Evolutionary conservation across 495 filamentous ascomycete genomes (phyloP), one percentile per base, ranked within the genome.

Genomic region (Penicillium pulvis): DNA sequence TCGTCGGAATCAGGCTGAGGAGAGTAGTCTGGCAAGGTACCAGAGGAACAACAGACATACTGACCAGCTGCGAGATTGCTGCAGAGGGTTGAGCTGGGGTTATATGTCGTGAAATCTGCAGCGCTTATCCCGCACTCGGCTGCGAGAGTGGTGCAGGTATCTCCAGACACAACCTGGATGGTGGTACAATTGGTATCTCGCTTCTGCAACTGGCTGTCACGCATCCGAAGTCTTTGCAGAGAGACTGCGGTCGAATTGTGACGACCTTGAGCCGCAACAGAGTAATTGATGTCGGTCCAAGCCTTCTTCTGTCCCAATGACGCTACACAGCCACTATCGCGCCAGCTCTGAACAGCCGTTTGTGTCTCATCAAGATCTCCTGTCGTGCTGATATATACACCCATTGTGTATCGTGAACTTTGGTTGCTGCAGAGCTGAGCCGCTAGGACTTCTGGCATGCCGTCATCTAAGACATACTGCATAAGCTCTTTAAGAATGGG

Each of bases 151-250:
- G n/a, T n/a, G n/a, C n/a, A n/a, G n/a, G n/a, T n/a, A n/a, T n/a
- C n/a, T 2, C 26, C 26, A n/a, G 2, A 31, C 3, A 50, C 17
- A 50, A 19, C 47, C 17, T 50, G 30, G 26, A n/a, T 33, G 5
- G 47, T 50, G 24, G 47, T 31, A 19, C 47, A 50, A 9, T 50
- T 10, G 19, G 30, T n/a, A n/a, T n/a, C n/a, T n/a, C n/a, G n/a
- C n/a, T n/a, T n/a, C n/a, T n/a, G n/a, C n/a, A n/a, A n/a, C n/a
- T n/a, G n/a, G n/a, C n/a, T 5, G 30, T 50, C 30, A 33, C 47
- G n/a, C 4, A 6, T 23, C 17, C 19, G n/a, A 17, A 42, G 39
- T 12, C 12, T 17, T 4, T 16, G 6, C 39, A 42, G n/a, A 4
- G 39, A 16, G 17, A 47, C 23, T 26, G 9, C 10, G 12, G 26